Conservation (phyloP, 2,329 filamentous ascomycete genomes). For the Neurospora crassa region DNA sequence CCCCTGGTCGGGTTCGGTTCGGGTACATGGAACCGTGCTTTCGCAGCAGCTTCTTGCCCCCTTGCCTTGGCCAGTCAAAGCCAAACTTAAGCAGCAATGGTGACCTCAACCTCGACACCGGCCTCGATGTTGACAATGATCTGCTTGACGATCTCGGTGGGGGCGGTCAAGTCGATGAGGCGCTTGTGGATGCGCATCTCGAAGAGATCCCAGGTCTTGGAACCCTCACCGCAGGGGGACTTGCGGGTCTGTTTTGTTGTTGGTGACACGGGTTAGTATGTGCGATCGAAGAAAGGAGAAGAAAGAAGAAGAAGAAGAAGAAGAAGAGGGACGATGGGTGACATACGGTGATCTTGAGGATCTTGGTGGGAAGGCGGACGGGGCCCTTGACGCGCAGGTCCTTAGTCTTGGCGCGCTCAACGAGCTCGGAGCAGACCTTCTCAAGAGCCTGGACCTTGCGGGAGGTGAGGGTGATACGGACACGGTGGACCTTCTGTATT, state of each 20-base stretch:
- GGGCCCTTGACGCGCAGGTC: constrained; percentile 97
- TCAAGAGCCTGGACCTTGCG: constrained; percentile 93
- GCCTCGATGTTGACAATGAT: constrained; percentile 96
- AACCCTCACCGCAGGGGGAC: constrained; percentile 98
- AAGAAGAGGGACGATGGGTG: background rate
- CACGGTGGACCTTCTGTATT: constrained; percentile 17
- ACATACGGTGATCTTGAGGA: constrained; percentile 19
- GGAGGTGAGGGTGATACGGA: constrained; percentile 39
- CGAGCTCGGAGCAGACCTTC: constrained; percentile 96
- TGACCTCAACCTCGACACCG: constrained; percentile 88
- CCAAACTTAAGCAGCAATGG: constrained; percentile 64
- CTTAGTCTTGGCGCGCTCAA: constrained; percentile 98
- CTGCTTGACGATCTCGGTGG: constrained; percentile 95
- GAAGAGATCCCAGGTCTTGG: constrained; percentile 98
- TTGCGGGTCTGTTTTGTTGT: constrained; percentile 90
- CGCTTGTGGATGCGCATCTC: constrained; percentile 99
- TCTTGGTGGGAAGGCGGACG: constrained; percentile 50
- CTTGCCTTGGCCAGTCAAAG: background rate
- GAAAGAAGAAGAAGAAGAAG: background rate
- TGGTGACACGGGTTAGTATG: constrained; percentile 40
- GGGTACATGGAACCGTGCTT: background rate
- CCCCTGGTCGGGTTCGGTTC: background rate
- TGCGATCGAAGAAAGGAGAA: background rate
- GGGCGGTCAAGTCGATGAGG: constrained; percentile 92
- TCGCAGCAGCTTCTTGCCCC: constrained; percentile 1